Base-by-base conservation (phyloP, 768 basidiomycete genomes). In the Candolleomyces eurysporus region DNA sequence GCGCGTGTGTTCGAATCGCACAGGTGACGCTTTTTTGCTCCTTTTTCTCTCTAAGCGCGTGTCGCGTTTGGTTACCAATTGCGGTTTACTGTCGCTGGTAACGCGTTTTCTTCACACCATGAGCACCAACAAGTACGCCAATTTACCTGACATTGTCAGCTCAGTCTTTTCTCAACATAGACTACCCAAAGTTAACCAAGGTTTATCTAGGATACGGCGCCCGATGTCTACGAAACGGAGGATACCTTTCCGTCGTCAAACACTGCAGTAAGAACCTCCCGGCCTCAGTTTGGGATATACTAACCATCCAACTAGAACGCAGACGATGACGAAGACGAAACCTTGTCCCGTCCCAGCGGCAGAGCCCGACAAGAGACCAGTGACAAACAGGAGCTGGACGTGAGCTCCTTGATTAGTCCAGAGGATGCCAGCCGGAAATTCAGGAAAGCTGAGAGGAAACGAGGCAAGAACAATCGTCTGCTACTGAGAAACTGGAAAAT, bases 151-250 rank as follows among this genome's bases (percentile, higher is more conserved):
- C 71, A 96, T 96, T 60, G 94, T 95, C 67, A 59, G 90, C 81
- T 32, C 50, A 32, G 26, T 50, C 61, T 42, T 42, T 58, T 61
- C 61, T 67, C 58, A 40, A 48, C 9, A 31, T 42, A n/a, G 57
- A 3, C 22, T 11, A 7, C 11, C 52, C 5, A 61, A 58, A 11
- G 49, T 60, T 55, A 26, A 56, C 59, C 10, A 55, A 51, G 53
- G 22, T 22, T 31, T 52, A 10, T 58, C 36, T 68, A 96, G 94
- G 94, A 95, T 75, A 92, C 91, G 13, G 93, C 92, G 1, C 93
- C 85, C 45, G 94, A 96, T 72, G 85, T 96, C 48, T 96, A 96
- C 69, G 94, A 96, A 71, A 96, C 94, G 0, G 90, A 92, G 50
- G 94, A 96, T 65, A 79, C 84, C 16, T 82, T 87, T 68, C 87